Conservation (phyloP, 257 asterid species). For the Henckelia pumila region DNA sequence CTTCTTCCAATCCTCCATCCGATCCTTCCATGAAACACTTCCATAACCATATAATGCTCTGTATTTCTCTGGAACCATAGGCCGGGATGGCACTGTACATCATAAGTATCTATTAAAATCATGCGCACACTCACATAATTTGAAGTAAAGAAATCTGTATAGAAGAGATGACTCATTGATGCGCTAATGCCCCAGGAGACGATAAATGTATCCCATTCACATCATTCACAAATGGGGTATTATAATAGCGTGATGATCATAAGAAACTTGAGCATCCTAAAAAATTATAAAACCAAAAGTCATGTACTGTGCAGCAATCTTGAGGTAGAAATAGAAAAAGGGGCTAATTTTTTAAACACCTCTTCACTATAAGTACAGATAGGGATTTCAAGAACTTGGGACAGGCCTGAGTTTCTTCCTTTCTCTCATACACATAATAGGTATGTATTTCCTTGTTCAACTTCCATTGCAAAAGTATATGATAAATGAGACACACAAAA, state of each 20-base stretch:
- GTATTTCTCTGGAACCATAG: slow-evolving; percentile 88
- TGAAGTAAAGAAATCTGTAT: slow-evolving; percentile 2
- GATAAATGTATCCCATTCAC: slow-evolving; percentile 39
- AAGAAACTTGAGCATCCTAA: slow-evolving; percentile 46
- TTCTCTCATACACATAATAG: slow-evolving; percentile 71
- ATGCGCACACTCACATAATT: not conserved
- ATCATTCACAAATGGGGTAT: slow-evolving; percentile 43
- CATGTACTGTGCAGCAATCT: not conserved
- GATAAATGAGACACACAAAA: not conserved
- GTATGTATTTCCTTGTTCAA: slow-evolving; percentile 48
- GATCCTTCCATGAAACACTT: slow-evolving; percentile 94
- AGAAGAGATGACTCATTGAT: slow-evolving; percentile 42
- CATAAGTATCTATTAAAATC: slow-evolving; percentile 11
- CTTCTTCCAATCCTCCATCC: slow-evolving; percentile 88
- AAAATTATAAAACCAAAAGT: slow-evolving; percentile 20
- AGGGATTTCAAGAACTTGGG: slow-evolving; percentile 61
- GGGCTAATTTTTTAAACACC: slow-evolving; percentile 40
- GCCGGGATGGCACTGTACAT: slow-evolving; percentile 57
- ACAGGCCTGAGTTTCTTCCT: slow-evolving; percentile 79
- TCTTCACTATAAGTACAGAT: slow-evolving; percentile 78
- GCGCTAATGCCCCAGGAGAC: slow-evolving; percentile 37
- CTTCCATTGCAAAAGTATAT: slow-evolving; percentile 55
- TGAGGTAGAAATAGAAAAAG: too few species aligned
- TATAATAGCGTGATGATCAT: slow-evolving; percentile 63
- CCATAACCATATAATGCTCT: slow-evolving; percentile 81